phyloP scores from a whole-genome alignment of 2,329 filamentous ascomycete genomes.

The Macrophomina pseudophaseolina region DNA sequence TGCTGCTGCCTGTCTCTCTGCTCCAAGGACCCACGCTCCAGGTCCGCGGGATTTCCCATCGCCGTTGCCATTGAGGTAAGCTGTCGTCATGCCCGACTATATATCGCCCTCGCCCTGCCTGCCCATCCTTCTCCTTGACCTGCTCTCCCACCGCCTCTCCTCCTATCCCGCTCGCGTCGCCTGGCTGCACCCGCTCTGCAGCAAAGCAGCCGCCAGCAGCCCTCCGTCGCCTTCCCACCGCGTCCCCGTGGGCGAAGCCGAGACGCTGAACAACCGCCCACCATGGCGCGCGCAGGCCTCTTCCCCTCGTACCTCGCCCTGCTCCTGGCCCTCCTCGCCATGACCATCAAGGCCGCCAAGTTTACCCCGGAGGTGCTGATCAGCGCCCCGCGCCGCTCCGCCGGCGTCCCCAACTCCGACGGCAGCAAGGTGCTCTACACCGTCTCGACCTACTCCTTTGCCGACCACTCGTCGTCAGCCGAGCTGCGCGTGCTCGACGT shows the following conservation, averaged over 20 bases:
- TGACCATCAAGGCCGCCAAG: constrained; percentile 73
- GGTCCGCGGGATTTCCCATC: constrained; percentile 17
- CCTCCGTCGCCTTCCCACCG: neutral
- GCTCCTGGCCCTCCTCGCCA: constrained; percentile 44
- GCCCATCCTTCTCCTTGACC: neutral
- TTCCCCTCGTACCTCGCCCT: constrained; percentile 13
- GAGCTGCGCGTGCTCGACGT: constrained; percentile 76
- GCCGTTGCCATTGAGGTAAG: constrained; percentile 7
- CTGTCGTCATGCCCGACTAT: constrained; percentile 5
- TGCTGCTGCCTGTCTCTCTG: neutral
- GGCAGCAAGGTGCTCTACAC: constrained; percentile 71
- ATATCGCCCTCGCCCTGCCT: constrained; percentile 10
- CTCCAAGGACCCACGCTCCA: neutral
- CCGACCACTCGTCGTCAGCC: constrained; percentile 69
- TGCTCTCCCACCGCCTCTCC: neutral
- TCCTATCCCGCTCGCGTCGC: neutral
- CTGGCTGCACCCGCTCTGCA: neutral
- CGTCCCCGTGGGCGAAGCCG: neutral
- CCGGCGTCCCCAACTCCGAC: constrained; percentile 70
- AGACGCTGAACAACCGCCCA: constrained; percentile 1
- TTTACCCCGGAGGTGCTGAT: constrained; percentile 80
- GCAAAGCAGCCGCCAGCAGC: constrained; percentile 2
- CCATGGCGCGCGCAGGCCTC: constrained; percentile 21
- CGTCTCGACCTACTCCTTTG: constrained; percentile 79
- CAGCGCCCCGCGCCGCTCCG: constrained; percentile 73